A percentile compares a stretch with the other conserved stretches of the same genome.
phyloP scores from a whole-genome alignment of 345 rosid genomes.

The Raphanus sativus region DNA sequence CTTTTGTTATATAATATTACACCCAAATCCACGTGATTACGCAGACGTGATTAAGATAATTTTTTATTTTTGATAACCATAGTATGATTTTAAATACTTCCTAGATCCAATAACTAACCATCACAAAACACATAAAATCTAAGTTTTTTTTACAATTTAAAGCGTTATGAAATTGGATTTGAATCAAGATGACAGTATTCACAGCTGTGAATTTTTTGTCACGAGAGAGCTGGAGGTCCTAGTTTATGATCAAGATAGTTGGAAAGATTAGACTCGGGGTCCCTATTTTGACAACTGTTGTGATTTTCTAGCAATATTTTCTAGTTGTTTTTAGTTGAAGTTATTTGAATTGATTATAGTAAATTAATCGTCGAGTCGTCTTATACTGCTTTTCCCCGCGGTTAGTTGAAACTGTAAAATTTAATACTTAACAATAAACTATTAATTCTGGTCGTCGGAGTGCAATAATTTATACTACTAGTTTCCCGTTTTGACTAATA shows the following conservation, averaged over 20 bases:
- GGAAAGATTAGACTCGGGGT: neutral
- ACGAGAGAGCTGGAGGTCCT: too few relatives aligned
- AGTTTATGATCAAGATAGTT: neutral
- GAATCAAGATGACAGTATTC: too few relatives aligned
- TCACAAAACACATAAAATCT: too few relatives aligned
- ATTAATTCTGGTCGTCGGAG: neutral
- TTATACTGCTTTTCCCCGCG: neutral
- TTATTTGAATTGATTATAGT: neutral
- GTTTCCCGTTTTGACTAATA: neutral
- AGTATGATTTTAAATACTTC: too few relatives aligned
- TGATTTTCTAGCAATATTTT: neutral
- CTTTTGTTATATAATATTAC: neutral
- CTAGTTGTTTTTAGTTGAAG: neutral
- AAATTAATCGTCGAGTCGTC: constrained; percentile 8
- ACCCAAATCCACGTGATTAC: neutral
- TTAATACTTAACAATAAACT: neutral
- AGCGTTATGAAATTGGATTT: too few relatives aligned
- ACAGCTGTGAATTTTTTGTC: too few relatives aligned
- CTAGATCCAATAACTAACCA: too few relatives aligned
- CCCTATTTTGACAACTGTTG: neutral
- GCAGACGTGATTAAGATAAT: neutral
- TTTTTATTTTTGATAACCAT: too few relatives aligned
- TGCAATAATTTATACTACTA: neutral
- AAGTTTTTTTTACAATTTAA: too few relatives aligned
- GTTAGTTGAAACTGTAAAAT: neutral